Evolutionary conservation across 805 yeast species (phyloP).

Genomic region (Saccharomycopsis sp.): DNA sequence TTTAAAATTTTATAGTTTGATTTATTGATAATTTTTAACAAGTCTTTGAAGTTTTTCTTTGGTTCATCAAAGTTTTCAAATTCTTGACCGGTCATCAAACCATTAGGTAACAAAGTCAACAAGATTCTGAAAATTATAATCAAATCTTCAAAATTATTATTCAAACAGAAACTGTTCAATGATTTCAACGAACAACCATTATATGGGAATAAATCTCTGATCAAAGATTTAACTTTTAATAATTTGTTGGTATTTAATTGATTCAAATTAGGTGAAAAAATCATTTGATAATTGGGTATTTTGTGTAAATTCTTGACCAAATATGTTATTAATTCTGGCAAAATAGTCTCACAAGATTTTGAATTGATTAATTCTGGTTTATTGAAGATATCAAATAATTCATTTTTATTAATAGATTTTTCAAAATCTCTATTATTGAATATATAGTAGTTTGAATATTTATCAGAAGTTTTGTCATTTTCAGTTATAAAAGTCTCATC

Average conservation of each 20-base stretch:
- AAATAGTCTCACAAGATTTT: slow-evolving; percentile 2
- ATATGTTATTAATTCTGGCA: slow-evolving; percentile 3
- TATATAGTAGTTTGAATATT: slow-evolving; percentile 3
- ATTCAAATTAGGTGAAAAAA: slow-evolving; percentile 10
- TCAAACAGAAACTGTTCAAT: not conserved
- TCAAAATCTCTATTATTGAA: slow-evolving; percentile 5
- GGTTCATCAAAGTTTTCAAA: slow-evolving; percentile 6
- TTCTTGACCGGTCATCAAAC: slow-evolving; percentile 4
- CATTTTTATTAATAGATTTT: not conserved
- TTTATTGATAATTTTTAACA: slow-evolving; percentile 26
- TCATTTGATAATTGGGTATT: not conserved
- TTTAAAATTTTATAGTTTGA: slow-evolving; percentile 27
- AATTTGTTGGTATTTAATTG: slow-evolving; percentile 5
- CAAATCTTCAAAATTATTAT: not conserved
- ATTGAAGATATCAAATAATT: slow-evolving; percentile 4
- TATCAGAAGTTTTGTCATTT: not conserved
- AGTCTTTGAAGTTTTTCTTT: slow-evolving; percentile 23
- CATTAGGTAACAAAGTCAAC: slow-evolving; percentile 6
- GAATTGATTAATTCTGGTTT: slow-evolving; percentile 4
- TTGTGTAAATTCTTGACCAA: not conserved
- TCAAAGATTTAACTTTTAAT: slow-evolving; percentile 3
- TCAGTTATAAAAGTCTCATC: too few species aligned
- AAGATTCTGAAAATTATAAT: slow-evolving; percentile 5
- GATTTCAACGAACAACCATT: slow-evolving; percentile 15
- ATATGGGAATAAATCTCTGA: slow-evolving; percentile 11